A percentile compares a stretch with the other conserved stretches of the same genome.
Evolutionary conservation across 257 asterid genomes (phyloP).

Genomic region (Solanum phureja): DNA sequence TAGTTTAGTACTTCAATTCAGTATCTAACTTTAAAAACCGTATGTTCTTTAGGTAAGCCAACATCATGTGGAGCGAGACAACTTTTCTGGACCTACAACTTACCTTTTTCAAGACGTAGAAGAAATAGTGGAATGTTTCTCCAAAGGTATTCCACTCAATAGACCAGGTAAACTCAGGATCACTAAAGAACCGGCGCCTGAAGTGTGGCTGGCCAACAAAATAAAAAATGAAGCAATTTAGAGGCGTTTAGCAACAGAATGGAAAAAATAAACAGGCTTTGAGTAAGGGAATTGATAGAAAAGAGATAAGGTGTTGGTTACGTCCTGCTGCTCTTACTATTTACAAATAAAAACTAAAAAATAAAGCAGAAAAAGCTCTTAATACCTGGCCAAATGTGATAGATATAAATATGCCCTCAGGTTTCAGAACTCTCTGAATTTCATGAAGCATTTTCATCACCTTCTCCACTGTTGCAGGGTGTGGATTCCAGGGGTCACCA

Average conservation of each 20-base stretch:
- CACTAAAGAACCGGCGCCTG: conserved; percentile 67
- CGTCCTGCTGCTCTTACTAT: not conserved
- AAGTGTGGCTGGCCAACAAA: conserved; percentile 66
- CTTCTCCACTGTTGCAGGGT: conserved; percentile 49
- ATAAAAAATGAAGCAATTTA: not conserved
- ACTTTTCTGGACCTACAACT: not conserved
- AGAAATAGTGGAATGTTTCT: conserved; percentile 84
- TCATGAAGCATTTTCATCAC: conserved; percentile 83
- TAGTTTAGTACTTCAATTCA: too few species aligned
- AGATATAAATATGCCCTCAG: conserved; percentile 71
- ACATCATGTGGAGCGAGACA: not conserved
- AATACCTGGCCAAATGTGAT: conserved; percentile 90
- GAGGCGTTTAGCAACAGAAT: not conserved
- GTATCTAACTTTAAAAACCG: too few species aligned
- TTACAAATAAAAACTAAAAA: not conserved
- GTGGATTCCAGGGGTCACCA: conserved; percentile 98
- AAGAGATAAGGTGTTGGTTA: not conserved
- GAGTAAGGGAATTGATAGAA: not conserved
- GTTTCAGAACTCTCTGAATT: conserved; percentile 76
- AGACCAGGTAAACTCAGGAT: conserved; percentile 77
- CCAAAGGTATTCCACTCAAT: conserved; percentile 84
- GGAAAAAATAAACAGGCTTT: not conserved
- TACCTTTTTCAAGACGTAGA: conserved; percentile 85
- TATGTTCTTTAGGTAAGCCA: not conserved
- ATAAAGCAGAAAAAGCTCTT: not conserved